Conservation (phyloP, 2,329 filamentous ascomycete species). For the Pyricularia sp. region DNA sequence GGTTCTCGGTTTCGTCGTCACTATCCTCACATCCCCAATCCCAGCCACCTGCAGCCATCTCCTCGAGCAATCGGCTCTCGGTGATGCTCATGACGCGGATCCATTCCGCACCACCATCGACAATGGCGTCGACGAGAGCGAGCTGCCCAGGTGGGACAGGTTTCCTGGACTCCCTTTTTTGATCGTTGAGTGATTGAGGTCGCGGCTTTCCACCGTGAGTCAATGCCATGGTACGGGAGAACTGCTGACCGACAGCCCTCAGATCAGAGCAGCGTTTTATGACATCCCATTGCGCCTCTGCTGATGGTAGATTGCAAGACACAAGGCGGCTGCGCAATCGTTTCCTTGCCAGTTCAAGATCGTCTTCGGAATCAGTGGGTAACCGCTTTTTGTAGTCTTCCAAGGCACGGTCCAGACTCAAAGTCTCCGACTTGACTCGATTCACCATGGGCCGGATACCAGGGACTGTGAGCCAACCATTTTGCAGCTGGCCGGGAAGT, state of each 20-base stretch:
- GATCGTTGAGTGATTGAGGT: background rate
- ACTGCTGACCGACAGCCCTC: slow-evolving; percentile 18
- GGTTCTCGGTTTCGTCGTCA: slow-evolving; percentile 8
- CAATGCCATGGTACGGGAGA: slow-evolving; percentile 9
- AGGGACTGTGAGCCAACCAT: background rate
- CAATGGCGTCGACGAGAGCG: slow-evolving; percentile 21
- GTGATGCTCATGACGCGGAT: slow-evolving; percentile 22
- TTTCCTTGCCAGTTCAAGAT: background rate
- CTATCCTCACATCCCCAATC: slow-evolving; percentile 13
- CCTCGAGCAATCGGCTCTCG: slow-evolving; percentile 17
- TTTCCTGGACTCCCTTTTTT: background rate
- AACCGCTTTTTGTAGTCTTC: background rate
- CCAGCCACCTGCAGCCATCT: slow-evolving; percentile 23
- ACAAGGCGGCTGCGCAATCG: background rate
- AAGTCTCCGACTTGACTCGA: slow-evolving; percentile 1
- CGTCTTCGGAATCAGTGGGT: background rate
- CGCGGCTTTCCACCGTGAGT: background rate
- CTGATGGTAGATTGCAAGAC: slow-evolving; percentile 10
- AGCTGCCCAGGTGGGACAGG: background rate
- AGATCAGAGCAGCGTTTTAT: slow-evolving; percentile 20
- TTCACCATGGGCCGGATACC: background rate
- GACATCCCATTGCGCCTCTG: slow-evolving; percentile 16
- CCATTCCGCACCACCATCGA: slow-evolving; percentile 23
- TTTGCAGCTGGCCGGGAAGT: background rate
- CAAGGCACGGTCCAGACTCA: background rate